Conservation (phyloP, 2,329 filamentous ascomycete species). For the Trichoderma breve region DNA sequence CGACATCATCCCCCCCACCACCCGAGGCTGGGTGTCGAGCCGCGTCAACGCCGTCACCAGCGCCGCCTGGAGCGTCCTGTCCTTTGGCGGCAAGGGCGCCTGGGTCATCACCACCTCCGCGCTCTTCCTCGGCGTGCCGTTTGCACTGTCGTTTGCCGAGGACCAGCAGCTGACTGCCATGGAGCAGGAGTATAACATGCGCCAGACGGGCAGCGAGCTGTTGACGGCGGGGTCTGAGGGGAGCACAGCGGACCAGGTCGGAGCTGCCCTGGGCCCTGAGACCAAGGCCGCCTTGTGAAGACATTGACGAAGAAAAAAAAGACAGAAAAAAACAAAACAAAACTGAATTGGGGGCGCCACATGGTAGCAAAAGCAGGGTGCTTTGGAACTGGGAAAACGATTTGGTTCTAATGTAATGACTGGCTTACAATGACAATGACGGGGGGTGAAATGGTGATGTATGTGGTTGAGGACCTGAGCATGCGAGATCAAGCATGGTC, state of each 20-base stretch:
- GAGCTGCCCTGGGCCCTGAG: slow-evolving; percentile 46
- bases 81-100: slow-evolving; percentile 78
- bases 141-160: slow-evolving; percentile 88
- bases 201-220: slow-evolving; percentile 80
- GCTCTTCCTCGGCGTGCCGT: slow-evolving; percentile 87
- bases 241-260: slow-evolving; percentile 50
- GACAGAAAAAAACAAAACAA: neutral
- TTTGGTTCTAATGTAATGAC: slow-evolving; percentile 16
- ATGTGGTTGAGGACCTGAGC: neutral
- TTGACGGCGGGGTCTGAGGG: slow-evolving; percentile 48
- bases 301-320: neutral
- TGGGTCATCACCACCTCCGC: slow-evolving; percentile 91
- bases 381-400: slow-evolving; percentile 11
- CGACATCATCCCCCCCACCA: slow-evolving; percentile 73
- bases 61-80: slow-evolving; percentile 53
- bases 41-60: slow-evolving; percentile 54
- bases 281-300: slow-evolving; percentile 52
- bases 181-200: slow-evolving; percentile 96
- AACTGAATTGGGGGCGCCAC: neutral
- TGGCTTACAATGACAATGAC: slow-evolving; percentile 11
- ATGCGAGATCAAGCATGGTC: slow-evolving; percentile 18
- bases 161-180: slow-evolving; percentile 96
- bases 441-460: neutral
- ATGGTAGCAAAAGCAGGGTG: neutral
- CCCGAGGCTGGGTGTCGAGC: slow-evolving; percentile 65